Evolutionary conservation across 768 basidiomycete genomes (phyloP).

Genomic region (Russula sp.): DNA sequence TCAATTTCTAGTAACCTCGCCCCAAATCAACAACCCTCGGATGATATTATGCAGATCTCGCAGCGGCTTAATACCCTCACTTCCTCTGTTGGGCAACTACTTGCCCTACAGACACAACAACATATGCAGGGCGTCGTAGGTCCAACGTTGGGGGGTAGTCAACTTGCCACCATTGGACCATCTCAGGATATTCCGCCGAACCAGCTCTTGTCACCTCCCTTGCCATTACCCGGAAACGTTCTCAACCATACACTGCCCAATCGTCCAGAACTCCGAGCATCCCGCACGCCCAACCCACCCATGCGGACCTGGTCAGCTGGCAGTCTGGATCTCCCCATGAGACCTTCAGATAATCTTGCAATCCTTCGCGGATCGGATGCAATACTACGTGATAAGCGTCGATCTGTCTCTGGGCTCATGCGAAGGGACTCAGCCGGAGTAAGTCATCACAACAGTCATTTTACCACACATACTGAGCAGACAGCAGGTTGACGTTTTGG

Average conservation of each 20-base stretch:
- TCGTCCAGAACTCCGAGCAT: slow-evolving; percentile 55
- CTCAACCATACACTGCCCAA: slow-evolving; percentile 57
- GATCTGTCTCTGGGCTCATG: slow-evolving; percentile 59
- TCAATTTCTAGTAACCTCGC: slow-evolving; percentile 62
- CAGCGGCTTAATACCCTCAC: slow-evolving; percentile 74
- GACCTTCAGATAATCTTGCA: slow-evolving; percentile 37
- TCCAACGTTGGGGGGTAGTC: slow-evolving; percentile 24
- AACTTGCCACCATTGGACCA: slow-evolving; percentile 28
- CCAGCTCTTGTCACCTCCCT: slow-evolving; percentile 32
- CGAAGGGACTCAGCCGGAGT: slow-evolving; percentile 74
- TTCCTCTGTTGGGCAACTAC: slow-evolving; percentile 77
- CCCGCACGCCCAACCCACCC: slow-evolving; percentile 60
- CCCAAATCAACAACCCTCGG: slow-evolving; percentile 57
- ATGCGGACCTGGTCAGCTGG: slow-evolving; percentile 84
- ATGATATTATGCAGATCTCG: slow-evolving; percentile 70
- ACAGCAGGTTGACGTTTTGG: slow-evolving; percentile 46
- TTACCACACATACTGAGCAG: slow-evolving; percentile 7
- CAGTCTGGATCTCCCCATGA: slow-evolving; percentile 63
- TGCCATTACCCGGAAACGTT: slow-evolving; percentile 34
- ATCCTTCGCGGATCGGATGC: slow-evolving; percentile 35
- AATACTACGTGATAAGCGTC: slow-evolving; percentile 59
- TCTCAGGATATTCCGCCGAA: slow-evolving; percentile 41
- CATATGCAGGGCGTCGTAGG: slow-evolving; percentile 28
- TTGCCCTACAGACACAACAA: slow-evolving; percentile 71
- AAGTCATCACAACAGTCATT: slow-evolving; percentile 28